These are phyloP conservation scores for Calonectria pauciramosa DNA, from an alignment of 2,329 filamentous ascomycete species.

Conservation along the genomic window DNA sequence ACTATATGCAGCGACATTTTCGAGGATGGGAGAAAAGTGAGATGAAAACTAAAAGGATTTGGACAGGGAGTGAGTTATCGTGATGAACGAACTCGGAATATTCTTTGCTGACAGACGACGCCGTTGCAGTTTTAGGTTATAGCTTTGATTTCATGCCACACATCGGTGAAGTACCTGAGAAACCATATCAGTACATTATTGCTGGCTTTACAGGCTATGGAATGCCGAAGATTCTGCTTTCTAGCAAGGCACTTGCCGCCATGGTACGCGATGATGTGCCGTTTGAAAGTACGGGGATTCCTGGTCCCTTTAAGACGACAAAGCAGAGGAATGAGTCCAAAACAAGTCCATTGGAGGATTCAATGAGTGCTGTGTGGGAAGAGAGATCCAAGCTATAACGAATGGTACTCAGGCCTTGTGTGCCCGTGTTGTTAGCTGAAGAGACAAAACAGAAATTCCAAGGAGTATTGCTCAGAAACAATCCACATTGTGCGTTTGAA, in stretches of 20 bases:
- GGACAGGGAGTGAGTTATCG: conserved; percentile 14
- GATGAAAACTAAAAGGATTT: not conserved
- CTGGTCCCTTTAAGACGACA: conserved; percentile 45
- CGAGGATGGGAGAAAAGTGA: conserved; percentile 7
- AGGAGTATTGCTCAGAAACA: too few relatives aligned
- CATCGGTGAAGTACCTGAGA: conserved; percentile 53
- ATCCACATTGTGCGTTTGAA: too few relatives aligned
- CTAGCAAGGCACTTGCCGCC: conserved; percentile 55
- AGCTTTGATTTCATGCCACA: conserved; percentile 57
- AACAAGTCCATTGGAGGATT: not conserved
- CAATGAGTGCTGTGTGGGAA: not conserved
- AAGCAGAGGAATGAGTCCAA: not conserved
- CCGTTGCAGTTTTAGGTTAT: conserved; percentile 53
- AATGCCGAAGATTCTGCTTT: conserved; percentile 60
- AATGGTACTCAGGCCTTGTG: not conserved
- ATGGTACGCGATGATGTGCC: conserved; percentile 52
- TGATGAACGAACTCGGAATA: not conserved
- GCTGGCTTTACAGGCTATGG: conserved; percentile 65
- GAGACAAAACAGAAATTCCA: too few relatives aligned
- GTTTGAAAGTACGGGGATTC: conserved; percentile 55
- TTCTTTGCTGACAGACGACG: not conserved
- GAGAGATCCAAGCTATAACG: not conserved
- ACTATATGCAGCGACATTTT: conserved; percentile 17
- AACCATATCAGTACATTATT: conserved; percentile 55
- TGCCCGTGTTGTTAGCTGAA: too few relatives aligned